Conservation (phyloP, 139 green algal genomes). For the Coelastrella sp. region DNA sequence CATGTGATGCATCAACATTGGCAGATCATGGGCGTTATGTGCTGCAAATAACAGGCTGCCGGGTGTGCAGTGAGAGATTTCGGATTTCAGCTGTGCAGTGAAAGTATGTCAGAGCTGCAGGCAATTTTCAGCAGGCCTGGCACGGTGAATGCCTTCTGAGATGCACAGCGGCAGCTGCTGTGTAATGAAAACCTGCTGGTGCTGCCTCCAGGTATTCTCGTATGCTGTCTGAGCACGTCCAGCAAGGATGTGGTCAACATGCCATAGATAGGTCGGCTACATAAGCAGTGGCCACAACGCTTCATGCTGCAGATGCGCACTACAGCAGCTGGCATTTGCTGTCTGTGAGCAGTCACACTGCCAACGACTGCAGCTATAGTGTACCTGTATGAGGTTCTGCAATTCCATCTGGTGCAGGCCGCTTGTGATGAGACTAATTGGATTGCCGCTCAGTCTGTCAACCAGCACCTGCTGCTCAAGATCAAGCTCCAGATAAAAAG, state of each 20-base stretch:
- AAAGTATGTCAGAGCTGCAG: background rate
- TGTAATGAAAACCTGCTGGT: too few relatives aligned
- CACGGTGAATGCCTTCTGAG: too few relatives aligned
- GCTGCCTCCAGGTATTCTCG: too few relatives aligned
- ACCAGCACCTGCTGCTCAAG: constrained; percentile 63
- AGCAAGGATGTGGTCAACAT: too few relatives aligned
- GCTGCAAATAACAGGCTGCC: background rate
- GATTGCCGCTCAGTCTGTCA: constrained; percentile 43
- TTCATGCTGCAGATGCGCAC: background rate
- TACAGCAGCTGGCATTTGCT: background rate
- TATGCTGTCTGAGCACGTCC: too few relatives aligned
- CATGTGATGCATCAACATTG: background rate
- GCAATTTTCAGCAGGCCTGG: too few relatives aligned
- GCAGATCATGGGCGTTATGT: background rate
- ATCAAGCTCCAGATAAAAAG: constrained; percentile 70
- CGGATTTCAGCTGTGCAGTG: background rate
- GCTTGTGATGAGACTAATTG: constrained; percentile 21
- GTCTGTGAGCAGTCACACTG: background rate
- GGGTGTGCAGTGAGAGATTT: background rate
- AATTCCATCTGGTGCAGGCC: constrained; percentile 60
- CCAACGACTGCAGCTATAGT: background rate
- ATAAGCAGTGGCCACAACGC: background rate
- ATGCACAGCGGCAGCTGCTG: too few relatives aligned
- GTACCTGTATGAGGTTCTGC: constrained; percentile 50
- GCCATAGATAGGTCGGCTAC: too few relatives aligned